A percentile compares a stretch with the other conserved stretches of the same genome.
These are phyloP conservation scores for Sphaceloma murrayae DNA, from an alignment of 2,329 filamentous ascomycete species.

Conservation along the genomic window DNA sequence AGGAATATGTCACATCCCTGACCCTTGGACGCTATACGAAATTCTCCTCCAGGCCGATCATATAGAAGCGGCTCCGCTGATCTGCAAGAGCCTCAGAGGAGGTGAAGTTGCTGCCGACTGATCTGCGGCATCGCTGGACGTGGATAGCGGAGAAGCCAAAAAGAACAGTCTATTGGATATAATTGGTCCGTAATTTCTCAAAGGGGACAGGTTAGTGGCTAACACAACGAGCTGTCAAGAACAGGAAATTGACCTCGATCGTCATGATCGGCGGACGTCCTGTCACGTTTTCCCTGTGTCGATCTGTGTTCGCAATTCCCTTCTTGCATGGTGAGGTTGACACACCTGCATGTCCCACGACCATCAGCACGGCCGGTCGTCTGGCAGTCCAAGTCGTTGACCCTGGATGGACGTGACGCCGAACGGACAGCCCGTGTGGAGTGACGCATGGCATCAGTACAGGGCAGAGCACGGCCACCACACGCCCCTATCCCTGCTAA, in stretches of 20 bases:
- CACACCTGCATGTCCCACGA: conserved; percentile 1
- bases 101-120: conserved; percentile 4
- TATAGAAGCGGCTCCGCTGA: conserved; percentile 11
- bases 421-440: no score
- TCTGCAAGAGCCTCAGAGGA: background rate
- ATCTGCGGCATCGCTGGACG: background rate
- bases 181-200: conserved; percentile 5
- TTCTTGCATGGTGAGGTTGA: conserved; percentile 1
- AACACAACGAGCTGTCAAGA: conserved; percentile 8
- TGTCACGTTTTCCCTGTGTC: conserved; percentile 7
- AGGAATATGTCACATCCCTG: background rate
- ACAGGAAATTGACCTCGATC: background rate
- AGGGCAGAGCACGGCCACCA: conserved; percentile 7
- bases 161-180: background rate
- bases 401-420: no score
- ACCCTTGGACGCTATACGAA: background rate
- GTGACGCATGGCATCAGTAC: background rate
- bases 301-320: conserved; percentile 11
- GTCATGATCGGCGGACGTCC: conserved; percentile 2
- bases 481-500: background rate
- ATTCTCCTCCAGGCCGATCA: background rate
- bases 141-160: background rate
- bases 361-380: conserved; percentile 6
- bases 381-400: background rate
- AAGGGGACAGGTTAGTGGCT: conserved; percentile 4